Evolutionary conservation across 352 stramenopile genomes (phyloP).

Genomic region (Phytopythium mirpurense): DNA sequence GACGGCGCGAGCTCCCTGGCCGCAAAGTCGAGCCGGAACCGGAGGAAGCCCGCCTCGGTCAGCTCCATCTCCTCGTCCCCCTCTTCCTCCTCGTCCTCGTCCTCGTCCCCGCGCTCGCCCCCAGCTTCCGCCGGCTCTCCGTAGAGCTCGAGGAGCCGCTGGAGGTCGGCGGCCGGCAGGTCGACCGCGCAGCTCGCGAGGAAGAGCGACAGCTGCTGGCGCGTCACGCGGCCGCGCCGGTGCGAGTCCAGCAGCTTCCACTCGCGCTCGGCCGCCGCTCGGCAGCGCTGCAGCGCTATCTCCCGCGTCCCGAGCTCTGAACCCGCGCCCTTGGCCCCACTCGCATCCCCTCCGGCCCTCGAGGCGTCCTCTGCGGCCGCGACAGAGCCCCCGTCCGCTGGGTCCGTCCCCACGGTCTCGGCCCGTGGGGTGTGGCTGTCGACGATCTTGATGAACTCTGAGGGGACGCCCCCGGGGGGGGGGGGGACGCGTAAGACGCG

Average conservation of each 20-base stretch:
- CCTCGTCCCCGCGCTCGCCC: conserved; percentile 10
- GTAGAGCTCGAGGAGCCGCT: conserved; percentile 54
- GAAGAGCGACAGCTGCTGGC: conserved; percentile 41
- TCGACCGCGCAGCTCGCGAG: conserved; percentile 36
- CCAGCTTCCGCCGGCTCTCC: conserved; percentile 11
- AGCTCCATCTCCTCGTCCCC: conserved; percentile 10
- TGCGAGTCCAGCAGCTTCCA: conserved; percentile 61
- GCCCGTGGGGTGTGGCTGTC: conserved; percentile 36
- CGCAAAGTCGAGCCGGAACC: conserved; percentile 48
- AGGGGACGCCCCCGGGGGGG: background rate
- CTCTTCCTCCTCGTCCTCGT: background rate
- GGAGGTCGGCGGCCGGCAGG: conserved; percentile 34
- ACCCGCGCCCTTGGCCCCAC: background rate
- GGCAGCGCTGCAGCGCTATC: conserved; percentile 18
- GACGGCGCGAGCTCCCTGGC: conserved; percentile 6
- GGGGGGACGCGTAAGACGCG: background rate
- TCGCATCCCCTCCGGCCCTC: too few species aligned
- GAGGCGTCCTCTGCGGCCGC: too few species aligned
- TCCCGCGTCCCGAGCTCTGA: conserved; percentile 9
- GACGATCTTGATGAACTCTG: conserved; percentile 74
- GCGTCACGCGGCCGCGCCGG: conserved; percentile 27
- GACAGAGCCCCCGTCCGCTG: too few species aligned
- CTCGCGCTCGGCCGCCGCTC: conserved; percentile 35
- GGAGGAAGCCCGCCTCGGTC: conserved; percentile 41
- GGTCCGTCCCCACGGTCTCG: too few species aligned